phyloP scores from a whole-genome alignment of 106 monocot genomes.

The Dioscorea zingiberensis region DNA sequence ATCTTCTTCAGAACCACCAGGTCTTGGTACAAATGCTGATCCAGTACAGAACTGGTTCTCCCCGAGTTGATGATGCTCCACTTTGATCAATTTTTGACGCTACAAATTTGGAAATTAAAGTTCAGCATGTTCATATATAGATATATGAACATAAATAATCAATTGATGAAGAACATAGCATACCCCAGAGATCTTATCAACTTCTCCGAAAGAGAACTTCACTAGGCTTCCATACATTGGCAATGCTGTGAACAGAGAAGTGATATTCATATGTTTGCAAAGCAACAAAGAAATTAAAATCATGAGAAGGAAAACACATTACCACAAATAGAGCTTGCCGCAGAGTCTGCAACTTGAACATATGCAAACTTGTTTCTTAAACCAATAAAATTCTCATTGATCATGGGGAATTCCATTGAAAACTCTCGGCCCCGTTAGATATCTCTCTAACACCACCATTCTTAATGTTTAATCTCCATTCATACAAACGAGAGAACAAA shows the following conservation, averaged over 20 bases:
- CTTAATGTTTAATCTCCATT: slow-evolving; percentile 49
- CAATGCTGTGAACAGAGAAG: slow-evolving; percentile 14
- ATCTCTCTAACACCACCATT: slow-evolving; percentile 26
- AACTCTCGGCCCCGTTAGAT: slow-evolving; percentile 30
- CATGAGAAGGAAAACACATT: background rate
- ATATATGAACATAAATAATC: background rate
- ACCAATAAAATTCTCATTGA: slow-evolving; percentile 32
- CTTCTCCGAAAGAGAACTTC: slow-evolving; percentile 28
- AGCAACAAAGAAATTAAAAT: too few species aligned
- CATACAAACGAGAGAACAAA: slow-evolving; percentile 29
- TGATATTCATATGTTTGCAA: background rate
- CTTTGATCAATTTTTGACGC: slow-evolving; percentile 8
- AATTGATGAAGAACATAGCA: background rate
- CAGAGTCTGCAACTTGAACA: slow-evolving; percentile 34
- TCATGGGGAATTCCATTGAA: slow-evolving; percentile 31
- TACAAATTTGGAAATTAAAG: background rate
- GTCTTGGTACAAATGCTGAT: slow-evolving; percentile 35
- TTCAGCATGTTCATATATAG: too few species aligned
- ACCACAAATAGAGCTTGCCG: slow-evolving; percentile 30
- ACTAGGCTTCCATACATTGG: slow-evolving; percentile 34
- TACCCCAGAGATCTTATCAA: slow-evolving; percentile 16
- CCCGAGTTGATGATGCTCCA: slow-evolving; percentile 26
- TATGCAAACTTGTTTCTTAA: slow-evolving; percentile 32
- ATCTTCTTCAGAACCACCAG: slow-evolving; percentile 29
- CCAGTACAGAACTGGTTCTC: slow-evolving; percentile 35